phyloP scores from a whole-genome alignment of 2,329 filamentous ascomycete species.

The Penicillium sp. region DNA sequence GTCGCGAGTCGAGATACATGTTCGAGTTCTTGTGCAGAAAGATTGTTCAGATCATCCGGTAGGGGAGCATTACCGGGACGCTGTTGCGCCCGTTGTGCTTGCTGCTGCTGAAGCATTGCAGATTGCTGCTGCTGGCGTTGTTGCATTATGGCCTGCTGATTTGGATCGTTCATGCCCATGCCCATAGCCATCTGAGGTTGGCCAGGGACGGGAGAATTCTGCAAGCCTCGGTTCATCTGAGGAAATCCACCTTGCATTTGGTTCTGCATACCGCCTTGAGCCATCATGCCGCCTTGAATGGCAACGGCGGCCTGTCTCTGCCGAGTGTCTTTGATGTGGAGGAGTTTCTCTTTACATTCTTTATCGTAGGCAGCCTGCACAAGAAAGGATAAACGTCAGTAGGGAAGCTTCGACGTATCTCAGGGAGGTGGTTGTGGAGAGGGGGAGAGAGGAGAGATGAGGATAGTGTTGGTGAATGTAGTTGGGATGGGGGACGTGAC shows the following conservation, averaged over 20 bases:
- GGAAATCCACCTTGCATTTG: slow-evolving; percentile 52
- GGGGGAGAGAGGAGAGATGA: neutral
- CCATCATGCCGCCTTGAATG: slow-evolving; percentile 44
- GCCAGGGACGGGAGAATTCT: slow-evolving; percentile 52
- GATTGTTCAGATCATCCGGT: slow-evolving; percentile 39
- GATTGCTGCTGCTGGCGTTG: slow-evolving; percentile 39
- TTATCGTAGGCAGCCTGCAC: slow-evolving; percentile 48
- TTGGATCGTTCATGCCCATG: slow-evolving; percentile 40
- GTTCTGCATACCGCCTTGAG: slow-evolving; percentile 41
- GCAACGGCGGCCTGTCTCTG: slow-evolving; percentile 47
- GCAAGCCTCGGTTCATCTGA: slow-evolving; percentile 56
- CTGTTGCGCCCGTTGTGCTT: slow-evolving; percentile 33
- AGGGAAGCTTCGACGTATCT: neutral
- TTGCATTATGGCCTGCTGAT: slow-evolving; percentile 38
- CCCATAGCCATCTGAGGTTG: slow-evolving; percentile 44
- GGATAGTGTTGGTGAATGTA: neutral
- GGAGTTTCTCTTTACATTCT: slow-evolving; percentile 49
- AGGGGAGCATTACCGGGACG: slow-evolving; percentile 33
- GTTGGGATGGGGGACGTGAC: neutral
- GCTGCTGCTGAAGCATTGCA: slow-evolving; percentile 34
- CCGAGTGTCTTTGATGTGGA: slow-evolving; percentile 50
- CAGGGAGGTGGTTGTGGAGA: neutral
- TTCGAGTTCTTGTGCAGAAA: slow-evolving; percentile 48
- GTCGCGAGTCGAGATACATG: slow-evolving; percentile 53
- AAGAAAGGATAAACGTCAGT: slow-evolving; percentile 10